Percentiles rank a stretch among this genome's conserved stretches.
These are phyloP conservation scores for Phoma sp. DNA, from an alignment of 2,329 filamentous ascomycete species.

Conservation along the genomic window DNA sequence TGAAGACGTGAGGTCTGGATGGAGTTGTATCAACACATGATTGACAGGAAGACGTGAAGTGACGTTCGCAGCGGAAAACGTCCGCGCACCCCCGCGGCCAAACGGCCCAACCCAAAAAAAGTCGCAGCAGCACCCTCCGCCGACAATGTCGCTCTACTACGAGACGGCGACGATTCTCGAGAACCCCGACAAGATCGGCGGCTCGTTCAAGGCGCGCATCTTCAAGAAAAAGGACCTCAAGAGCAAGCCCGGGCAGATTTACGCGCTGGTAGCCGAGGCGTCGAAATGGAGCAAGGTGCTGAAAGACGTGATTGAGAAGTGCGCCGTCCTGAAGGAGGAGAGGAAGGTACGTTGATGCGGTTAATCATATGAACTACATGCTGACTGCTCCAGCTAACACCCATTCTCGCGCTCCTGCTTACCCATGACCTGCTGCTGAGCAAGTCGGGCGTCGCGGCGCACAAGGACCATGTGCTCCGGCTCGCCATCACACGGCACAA, in stretches of 20 bases:
- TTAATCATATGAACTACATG: background rate
- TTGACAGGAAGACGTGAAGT: no score
- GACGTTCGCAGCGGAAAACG: background rate
- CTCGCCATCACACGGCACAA: conserved; percentile 80
- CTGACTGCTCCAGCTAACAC: conserved; percentile 68
- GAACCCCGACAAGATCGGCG: conserved; percentile 68
- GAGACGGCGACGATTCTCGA: conserved; percentile 81
- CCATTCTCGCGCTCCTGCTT: conserved; percentile 79
- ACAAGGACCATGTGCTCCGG: conserved; percentile 78
- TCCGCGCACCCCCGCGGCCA: conserved; percentile 10
- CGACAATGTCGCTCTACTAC: conserved; percentile 88
- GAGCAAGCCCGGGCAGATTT: conserved; percentile 80
- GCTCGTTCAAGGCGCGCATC: conserved; percentile 85
- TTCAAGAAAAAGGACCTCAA: conserved; percentile 78
- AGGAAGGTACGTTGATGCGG: conserved; percentile 70
- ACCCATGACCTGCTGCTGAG: conserved; percentile 85
- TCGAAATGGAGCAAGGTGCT: conserved; percentile 89
- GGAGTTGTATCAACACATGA: no score
- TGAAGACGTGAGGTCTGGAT: no score
- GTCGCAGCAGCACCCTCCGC: background rate
- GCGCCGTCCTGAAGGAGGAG: conserved; percentile 78
- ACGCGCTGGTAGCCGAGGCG: conserved; percentile 83
- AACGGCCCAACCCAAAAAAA: conserved; percentile 1
- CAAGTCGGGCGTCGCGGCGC: conserved; percentile 82
- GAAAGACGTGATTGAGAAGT: conserved; percentile 86